Base-by-base conservation (phyloP, 345 rosid species). In the Orychophragmus violaceus region DNA sequence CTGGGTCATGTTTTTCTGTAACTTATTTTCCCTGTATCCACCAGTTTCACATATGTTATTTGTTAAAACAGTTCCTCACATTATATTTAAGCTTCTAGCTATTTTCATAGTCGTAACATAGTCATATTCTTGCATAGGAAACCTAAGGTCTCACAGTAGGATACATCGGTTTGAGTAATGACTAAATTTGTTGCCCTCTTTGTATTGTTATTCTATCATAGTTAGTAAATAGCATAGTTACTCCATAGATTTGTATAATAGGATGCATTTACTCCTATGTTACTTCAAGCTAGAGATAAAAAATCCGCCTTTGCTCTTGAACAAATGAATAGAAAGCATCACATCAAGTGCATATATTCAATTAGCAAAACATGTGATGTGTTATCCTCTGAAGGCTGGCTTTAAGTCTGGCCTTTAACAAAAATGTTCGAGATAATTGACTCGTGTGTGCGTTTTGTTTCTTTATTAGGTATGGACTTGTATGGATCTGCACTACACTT, bases 401-500 rank as follows among this genome's bases (percentile, higher is more conserved):
- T 25, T 37, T 22, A 30, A 61, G 33, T 4, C 22, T 9, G 51
- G 45, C 49, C 12, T 5, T 42, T 46, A 1, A 5, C 21, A 28
- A 32, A 37, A 0, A 0, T 42, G 13, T 70, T 74, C 30, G 50
- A 10, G 45, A 60, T 45, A 0, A 74, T 14, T 59, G 42, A 60
- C 63, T 45, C 28, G 13, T 74, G 27, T 55, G 18, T 28, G 19
- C 5, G 27, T 68, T 56, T 35, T 18, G 5, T 61, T 10, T 12
- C 33, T 68, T 59, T 80, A 17, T 53, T 75, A 90, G 97, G 77
- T 94, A 90, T 70, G 99, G 99, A 24, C 87, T 84, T 64, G 70
- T 94, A 45, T 88, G 99, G 99, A 78, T 94, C 74, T 82, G 91
- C 63, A 94, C 99, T 19, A 90, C 96, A 12, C 80, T 94, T 81